Conservation (phyloP, 345 rosid genomes). For the Hirschfeldia incana region DNA sequence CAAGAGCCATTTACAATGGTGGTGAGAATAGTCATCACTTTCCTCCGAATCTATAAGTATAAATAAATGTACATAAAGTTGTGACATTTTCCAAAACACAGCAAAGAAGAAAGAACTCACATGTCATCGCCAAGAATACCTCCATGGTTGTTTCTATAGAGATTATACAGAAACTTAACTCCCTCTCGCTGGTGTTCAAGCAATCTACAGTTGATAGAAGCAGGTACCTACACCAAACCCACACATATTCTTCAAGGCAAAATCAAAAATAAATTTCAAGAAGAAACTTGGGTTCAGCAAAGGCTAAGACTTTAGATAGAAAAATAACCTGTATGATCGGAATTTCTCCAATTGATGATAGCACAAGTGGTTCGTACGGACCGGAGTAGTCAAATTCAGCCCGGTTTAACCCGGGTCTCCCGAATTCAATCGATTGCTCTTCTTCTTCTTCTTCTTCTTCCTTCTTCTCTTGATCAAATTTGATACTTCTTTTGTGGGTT, state of each 20-base stretch:
- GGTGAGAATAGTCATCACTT: background rate
- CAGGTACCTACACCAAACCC: conserved; percentile 60
- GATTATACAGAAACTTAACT: conserved; percentile 65
- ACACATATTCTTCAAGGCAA: conserved; percentile 5
- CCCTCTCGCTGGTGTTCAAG: conserved; percentile 92
- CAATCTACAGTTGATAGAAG: conserved; percentile 84
- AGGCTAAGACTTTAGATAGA: background rate
- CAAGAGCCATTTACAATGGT: background rate
- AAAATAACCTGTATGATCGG: conserved; percentile 64
- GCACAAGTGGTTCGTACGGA: conserved; percentile 71
- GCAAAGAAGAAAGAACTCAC: conserved; percentile 48
- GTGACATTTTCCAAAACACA: background rate
- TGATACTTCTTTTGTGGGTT: conserved; percentile 36
- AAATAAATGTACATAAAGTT: background rate
- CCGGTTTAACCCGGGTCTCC: conserved; percentile 58
- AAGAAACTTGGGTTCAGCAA: background rate
- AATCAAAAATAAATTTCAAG: background rate
- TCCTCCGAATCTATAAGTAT: background rate
- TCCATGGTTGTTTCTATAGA: conserved; percentile 78
- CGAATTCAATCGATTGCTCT: conserved; percentile 42
- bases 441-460: conserved; percentile 36
- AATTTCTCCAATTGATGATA: conserved; percentile 57
- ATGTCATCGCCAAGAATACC: conserved; percentile 98
- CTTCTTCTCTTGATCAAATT: conserved; percentile 3
- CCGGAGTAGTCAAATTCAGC: conserved; percentile 69